Evolutionary conservation across 2,329 filamentous ascomycete genomes (phyloP).

Genomic region (Aureobasidium sp.): DNA sequence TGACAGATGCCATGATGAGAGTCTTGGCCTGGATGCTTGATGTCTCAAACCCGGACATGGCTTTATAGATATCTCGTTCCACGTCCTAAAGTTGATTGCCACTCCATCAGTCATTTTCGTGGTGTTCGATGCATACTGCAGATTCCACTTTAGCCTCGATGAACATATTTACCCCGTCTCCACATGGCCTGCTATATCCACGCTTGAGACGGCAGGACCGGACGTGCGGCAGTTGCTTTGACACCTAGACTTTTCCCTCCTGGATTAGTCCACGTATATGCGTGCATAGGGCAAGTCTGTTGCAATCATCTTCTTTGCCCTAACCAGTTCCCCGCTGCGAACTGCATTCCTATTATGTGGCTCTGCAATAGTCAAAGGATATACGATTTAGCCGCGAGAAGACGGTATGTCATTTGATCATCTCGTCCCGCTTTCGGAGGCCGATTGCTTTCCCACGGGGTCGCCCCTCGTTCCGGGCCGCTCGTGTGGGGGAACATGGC

Average conservation of each 20-base stretch:
- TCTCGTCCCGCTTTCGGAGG: not conserved
- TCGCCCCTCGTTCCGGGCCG: not conserved
- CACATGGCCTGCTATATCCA: not conserved
- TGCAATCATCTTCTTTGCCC: not conserved
- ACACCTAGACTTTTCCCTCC: not conserved
- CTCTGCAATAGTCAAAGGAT: not conserved
- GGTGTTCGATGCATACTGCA: slow-evolving; percentile 10
- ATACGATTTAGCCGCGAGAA: slow-evolving; percentile 5
- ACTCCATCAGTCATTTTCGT: not conserved
- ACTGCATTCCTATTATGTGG: not conserved
- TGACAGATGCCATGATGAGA: slow-evolving; percentile 3
- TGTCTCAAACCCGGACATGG: not conserved
- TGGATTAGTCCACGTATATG: not conserved
- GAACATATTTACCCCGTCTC: slow-evolving; percentile 7
- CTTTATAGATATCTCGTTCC: not conserved
- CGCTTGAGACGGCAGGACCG: not conserved
- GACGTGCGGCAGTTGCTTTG: slow-evolving; percentile 6
- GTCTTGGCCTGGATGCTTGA: not conserved
- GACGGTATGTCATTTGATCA: not conserved
- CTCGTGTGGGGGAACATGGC: not conserved
- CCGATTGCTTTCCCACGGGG: not conserved
- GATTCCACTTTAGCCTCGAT: slow-evolving; percentile 7
- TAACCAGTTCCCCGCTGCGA: not conserved
- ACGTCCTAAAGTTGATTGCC: not conserved
- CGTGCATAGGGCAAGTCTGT: not conserved